phyloP scores from a whole-genome alignment of 345 rosid genomes.

The Lenwebbia sp. region DNA sequence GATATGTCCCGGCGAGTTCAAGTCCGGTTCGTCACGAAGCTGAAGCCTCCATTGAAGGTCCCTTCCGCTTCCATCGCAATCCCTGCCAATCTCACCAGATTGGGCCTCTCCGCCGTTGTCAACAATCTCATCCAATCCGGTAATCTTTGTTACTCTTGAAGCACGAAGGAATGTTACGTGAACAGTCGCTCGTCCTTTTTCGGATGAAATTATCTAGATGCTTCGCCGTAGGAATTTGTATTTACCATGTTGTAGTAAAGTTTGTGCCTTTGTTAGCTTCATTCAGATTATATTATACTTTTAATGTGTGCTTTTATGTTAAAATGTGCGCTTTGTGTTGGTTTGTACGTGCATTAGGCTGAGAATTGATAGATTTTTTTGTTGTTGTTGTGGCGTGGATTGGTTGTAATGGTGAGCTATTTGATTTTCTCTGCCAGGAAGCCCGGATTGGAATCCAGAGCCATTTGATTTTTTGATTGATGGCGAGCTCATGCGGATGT shows the following conservation, averaged over 20 bases:
- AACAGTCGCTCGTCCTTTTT: background rate
- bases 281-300: background rate
- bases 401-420: background rate
- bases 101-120: constrained; percentile 78
- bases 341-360: background rate
- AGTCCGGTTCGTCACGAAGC: constrained; percentile 82
- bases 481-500: constrained; percentile 91
- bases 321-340: background rate
- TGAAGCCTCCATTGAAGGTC: constrained; percentile 42
- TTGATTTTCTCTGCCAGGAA: constrained; percentile 25
- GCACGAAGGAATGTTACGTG: background rate
- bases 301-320: background rate
- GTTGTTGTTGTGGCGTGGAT: background rate
- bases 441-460: constrained; percentile 59
- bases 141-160: background rate
- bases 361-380: background rate
- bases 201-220: background rate
- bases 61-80: constrained; percentile 56
- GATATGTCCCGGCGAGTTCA: constrained; percentile 46
- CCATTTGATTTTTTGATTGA: constrained; percentile 86
- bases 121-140: constrained; percentile 53
- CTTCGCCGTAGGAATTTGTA: background rate
- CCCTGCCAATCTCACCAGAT: constrained; percentile 74
- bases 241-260: background rate
- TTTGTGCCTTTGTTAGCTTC: background rate